phyloP scores from a whole-genome alignment of 2,329 filamentous ascomycete species.

The Phoma sp. region DNA sequence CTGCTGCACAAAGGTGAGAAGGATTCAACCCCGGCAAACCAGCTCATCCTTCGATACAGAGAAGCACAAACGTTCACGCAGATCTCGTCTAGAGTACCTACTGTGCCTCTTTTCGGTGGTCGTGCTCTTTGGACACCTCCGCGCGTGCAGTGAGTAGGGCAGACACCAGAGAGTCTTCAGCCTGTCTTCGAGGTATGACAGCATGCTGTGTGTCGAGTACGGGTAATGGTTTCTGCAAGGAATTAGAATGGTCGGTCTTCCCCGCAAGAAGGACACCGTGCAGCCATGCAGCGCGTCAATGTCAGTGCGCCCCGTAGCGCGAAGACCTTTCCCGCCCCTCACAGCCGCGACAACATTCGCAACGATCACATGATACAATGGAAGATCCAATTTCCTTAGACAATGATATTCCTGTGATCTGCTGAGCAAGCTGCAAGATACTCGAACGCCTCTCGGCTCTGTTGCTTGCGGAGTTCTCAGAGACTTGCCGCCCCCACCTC shows the following conservation, averaged over 20 bases:
- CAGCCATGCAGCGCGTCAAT: slow-evolving; percentile 1
- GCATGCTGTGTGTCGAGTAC: too few species aligned
- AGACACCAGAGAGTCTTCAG: too few species aligned
- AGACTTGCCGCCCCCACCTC: not conserved
- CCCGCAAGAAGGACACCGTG: slow-evolving; percentile 8
- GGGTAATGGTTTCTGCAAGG: too few species aligned
- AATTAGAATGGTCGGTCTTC: not conserved
- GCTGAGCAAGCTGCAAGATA: not conserved
- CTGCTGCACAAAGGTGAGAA: not conserved
- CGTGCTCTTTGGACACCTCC: too few species aligned
- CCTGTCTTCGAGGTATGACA: too few species aligned
- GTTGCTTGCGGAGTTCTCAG: not conserved
- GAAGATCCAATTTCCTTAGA: too few species aligned
- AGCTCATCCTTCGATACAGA: slow-evolving; percentile 3
- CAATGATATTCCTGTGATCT: not conserved
- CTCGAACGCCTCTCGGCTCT: too few species aligned
- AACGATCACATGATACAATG: too few species aligned
- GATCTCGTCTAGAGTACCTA: too few species aligned
- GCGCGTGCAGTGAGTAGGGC: too few species aligned
- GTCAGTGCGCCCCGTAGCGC: slow-evolving; percentile 1
- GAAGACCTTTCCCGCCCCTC: not conserved
- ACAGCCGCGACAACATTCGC: not conserved
- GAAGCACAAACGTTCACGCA: not conserved
- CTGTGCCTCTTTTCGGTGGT: not conserved
- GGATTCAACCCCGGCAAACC: not conserved